Base-by-base conservation (phyloP, 2,329 filamentous ascomycete genomes). In the Claviceps monticola region DNA sequence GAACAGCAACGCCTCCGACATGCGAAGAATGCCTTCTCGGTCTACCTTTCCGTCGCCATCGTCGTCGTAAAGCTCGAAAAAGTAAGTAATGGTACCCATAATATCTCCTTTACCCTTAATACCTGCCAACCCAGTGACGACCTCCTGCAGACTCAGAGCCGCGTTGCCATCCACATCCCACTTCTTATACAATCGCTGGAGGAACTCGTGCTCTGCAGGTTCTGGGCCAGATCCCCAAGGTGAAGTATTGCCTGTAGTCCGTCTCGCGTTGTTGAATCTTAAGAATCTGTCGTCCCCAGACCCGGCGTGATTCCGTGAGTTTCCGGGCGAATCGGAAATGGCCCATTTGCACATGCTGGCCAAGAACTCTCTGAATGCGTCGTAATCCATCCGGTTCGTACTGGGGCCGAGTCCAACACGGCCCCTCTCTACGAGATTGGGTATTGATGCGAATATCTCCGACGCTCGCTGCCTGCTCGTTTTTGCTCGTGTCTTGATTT, bases 41-140 rank as follows among this genome's bases (percentile, higher is more conserved):
- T 97, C 93, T 5, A 98, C 90, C 59, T 81, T 88, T 26, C 93
- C 93, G 63, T 95, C 89, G 1, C 82, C 79, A 60, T 91, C 85
- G 58, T 98, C 91, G 63, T 98, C 93, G 65, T 97, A 96, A 0
- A 98, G 79, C 61, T 96, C 88, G 60, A 98, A 98, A 67, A 98
- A 97, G 68, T 97, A 97, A 54, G 83, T 93, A 62, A 98, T 97
- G 53, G 87, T 93, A 34, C 88, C 88, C 91, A 98, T 96, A 58
- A 98, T 96, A 66, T 98, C 93, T 46, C 84, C 83, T 51, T 86
- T 89, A 8, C 93, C 91, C 66, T 95, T 97, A 62, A 98, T 88
- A 14, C 86, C 82, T 2, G 91, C 90, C 46, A 98, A 74, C 0
- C 93, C 93, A 17, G 84, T 85, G 5, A 97, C 93, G 2, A 98